Percentiles rank a stretch among this genome's conserved stretches.
These are phyloP conservation scores for Volvox africanus DNA, from an alignment of 139 green algal species.

Conservation along the genomic window DNA sequence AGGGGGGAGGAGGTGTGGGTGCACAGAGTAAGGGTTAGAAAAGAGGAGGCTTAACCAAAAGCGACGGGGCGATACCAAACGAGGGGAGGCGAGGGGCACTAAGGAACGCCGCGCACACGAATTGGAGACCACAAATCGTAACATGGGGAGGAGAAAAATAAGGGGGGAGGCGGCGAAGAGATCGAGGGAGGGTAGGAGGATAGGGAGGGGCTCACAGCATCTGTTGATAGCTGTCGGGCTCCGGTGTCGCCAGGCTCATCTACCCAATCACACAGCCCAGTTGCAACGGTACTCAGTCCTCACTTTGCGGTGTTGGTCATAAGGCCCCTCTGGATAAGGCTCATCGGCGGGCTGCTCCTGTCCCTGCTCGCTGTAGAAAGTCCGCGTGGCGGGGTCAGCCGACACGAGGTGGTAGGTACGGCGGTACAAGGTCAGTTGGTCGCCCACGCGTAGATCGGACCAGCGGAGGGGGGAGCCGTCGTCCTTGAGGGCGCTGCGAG, in stretches of 20 bases:
- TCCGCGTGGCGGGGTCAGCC: slow-evolving; percentile 46
- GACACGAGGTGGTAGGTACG: slow-evolving; percentile 48
- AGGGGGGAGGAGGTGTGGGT: no score
- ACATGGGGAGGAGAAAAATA: no score
- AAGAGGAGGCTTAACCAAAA: no score
- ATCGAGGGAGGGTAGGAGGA: no score
- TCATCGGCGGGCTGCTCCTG: slow-evolving; percentile 33
- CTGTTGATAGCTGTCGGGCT: background rate
- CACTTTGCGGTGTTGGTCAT: slow-evolving; percentile 68
- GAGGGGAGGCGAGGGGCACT: no score
- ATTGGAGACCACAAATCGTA: no score
- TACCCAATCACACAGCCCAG: background rate
- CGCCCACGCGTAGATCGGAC: slow-evolving; percentile 54
- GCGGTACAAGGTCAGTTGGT: slow-evolving; percentile 47
- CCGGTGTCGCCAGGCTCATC: background rate
- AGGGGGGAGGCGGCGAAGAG: no score
- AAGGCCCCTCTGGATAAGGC: slow-evolving; percentile 44
- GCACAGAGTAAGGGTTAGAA: no score
- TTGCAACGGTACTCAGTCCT: background rate
- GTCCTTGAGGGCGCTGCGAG: slow-evolving; percentile 52
- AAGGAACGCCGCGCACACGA: no score
- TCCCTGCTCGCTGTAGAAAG: slow-evolving; percentile 27
- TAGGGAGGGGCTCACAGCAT: no score
- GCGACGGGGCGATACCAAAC: no score
- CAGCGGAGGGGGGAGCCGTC: slow-evolving; percentile 51